These are phyloP conservation scores for Choanephora cucurbitarum DNA, from an alignment of 371 early-diverging fungal species.

Conservation along the genomic window DNA sequence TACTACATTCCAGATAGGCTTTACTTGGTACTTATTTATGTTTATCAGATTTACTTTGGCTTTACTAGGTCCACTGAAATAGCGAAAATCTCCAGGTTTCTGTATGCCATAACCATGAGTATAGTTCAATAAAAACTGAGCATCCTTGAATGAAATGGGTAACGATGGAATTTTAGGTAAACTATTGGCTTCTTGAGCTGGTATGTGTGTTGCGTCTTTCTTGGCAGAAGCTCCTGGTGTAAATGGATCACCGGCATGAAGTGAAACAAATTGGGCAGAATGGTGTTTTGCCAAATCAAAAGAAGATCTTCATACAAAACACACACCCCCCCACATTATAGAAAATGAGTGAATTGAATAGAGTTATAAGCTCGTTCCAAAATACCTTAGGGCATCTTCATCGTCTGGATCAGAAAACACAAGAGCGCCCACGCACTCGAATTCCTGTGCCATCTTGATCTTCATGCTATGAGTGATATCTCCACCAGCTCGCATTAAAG, in stretches of 20 bases:
- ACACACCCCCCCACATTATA: no score
- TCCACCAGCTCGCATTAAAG: conserved; percentile 61
- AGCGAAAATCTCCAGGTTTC: conserved; percentile 46
- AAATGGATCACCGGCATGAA: conserved; percentile 64
- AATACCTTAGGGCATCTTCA: neutral
- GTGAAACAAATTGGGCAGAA: conserved; percentile 49
- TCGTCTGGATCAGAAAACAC: conserved; percentile 63
- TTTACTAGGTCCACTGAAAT: conserved; percentile 59
- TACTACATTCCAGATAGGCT: conserved; percentile 69
- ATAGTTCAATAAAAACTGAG: conserved; percentile 53
- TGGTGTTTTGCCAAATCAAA: conserved; percentile 54
- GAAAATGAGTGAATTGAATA: no score
- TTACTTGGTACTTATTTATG: conserved; percentile 50
- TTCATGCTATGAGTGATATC: conserved; percentile 61
- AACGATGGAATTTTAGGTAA: conserved; percentile 66
- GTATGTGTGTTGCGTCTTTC: conserved; percentile 46
- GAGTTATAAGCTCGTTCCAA: no score
- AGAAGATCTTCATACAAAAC: conserved; percentile 8
- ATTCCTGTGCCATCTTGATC: conserved; percentile 60
- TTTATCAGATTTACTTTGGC: conserved; percentile 56
- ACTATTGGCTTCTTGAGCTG: conserved; percentile 30
- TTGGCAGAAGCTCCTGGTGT: conserved; percentile 65
- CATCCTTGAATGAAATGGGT: conserved; percentile 67
- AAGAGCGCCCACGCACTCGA: conserved; percentile 59
- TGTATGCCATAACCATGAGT: conserved; percentile 49